Evolutionary conservation across 23 red algal species (phyloP).

Genomic region (Pyropia yezoensis): DNA sequence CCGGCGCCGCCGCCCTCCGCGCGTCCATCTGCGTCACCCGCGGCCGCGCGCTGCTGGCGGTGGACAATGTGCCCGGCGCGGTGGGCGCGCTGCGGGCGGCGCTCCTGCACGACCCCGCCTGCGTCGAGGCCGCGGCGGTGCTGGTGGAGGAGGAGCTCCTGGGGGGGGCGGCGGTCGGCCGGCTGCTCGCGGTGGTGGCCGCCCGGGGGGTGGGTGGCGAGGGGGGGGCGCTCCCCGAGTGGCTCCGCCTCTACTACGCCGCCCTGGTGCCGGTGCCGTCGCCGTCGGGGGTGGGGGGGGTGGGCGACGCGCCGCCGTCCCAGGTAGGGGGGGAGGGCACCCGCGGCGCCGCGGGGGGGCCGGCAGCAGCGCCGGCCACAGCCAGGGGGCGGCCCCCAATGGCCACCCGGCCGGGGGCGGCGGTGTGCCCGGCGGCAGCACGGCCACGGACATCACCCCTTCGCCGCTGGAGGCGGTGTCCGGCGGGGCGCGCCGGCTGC

Average conservation of each 20-base stretch:
- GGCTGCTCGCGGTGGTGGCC: conserved; percentile 18
- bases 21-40: conserved; percentile 50
- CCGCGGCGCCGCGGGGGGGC: not conserved
- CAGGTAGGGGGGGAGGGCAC: not conserved
- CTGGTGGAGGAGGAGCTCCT: conserved; percentile 35
- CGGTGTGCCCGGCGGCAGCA: too few relatives aligned
- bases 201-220: not conserved
- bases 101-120: conserved; percentile 32
- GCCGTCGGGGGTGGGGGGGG: not conserved
- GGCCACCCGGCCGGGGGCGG: too few relatives aligned
- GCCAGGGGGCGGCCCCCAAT: not conserved
- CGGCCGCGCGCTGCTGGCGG: conserved; percentile 21
- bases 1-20: conserved; percentile 2
- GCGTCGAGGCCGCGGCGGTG: conserved; percentile 38
- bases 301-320: not conserved
- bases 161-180: conserved; percentile 6
- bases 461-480: too few relatives aligned
- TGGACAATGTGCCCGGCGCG: conserved; percentile 34
- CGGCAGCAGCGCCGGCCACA: not conserved
- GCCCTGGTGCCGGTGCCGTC: not conserved
- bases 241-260: conserved; percentile 4
- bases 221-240: not conserved
- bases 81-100: conserved; percentile 42
- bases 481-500: too few relatives aligned
- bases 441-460: too few relatives aligned